phyloP scores from a whole-genome alignment of 2,329 filamentous ascomycete species.

The Cladophialophora immunda region DNA sequence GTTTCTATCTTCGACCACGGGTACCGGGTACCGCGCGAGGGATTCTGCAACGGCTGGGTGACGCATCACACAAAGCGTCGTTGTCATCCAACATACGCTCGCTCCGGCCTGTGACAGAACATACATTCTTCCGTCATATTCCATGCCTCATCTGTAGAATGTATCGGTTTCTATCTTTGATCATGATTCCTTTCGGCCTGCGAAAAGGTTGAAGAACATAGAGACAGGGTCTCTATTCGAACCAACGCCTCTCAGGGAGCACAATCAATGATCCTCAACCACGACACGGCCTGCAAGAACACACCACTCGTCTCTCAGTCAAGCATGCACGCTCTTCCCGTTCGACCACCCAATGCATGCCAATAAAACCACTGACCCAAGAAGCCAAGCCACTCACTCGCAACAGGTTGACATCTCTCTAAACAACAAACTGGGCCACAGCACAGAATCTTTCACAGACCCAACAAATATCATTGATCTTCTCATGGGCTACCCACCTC shows the following conservation, averaged over 20 bases:
- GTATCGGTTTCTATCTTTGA: not conserved
- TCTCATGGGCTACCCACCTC: constrained; percentile 46
- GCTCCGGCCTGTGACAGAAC: not conserved
- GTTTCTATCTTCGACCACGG: constrained; percentile 4
- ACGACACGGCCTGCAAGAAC: not conserved
- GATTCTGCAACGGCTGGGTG: not conserved
- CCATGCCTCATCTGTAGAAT: not conserved
- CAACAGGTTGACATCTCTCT: constrained; percentile 44
- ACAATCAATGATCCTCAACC: not conserved
- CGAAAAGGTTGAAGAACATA: not conserved
- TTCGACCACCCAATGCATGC: constrained; percentile 48
- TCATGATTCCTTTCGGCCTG: not conserved
- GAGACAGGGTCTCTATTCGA: not conserved
- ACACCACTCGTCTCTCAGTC: not conserved
- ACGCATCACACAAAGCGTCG: not conserved
- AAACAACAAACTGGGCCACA: constrained; percentile 46
- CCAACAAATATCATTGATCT: constrained; percentile 51
- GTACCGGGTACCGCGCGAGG: not conserved
- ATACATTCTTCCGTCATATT: not conserved
- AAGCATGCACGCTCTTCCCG: constrained; percentile 39
- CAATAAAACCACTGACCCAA: constrained; percentile 52
- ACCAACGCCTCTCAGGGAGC: not conserved
- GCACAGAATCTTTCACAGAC: constrained; percentile 45
- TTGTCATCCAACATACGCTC: not conserved
- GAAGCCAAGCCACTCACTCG: constrained; percentile 49